Conservation (phyloP, 2,329 filamentous ascomycete species). For the Thermochaetoides dissita region DNA sequence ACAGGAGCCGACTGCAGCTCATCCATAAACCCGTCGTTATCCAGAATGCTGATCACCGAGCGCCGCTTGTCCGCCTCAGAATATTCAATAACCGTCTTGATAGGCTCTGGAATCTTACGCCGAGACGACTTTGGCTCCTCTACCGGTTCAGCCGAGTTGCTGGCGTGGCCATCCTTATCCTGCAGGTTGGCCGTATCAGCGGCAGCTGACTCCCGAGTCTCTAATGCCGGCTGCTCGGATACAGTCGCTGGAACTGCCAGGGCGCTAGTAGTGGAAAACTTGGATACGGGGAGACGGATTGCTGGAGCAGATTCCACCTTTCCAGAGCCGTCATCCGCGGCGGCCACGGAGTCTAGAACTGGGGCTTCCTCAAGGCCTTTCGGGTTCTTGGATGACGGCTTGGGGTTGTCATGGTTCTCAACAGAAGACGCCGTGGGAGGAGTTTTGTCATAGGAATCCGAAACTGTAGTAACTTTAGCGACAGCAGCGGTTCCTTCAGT, state of each 20-base stretch:
- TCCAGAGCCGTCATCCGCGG: too few relatives aligned
- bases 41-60: conserved; percentile 37
- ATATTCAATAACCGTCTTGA: conserved; percentile 34
- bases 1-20: conserved; percentile 72
- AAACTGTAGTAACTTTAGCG: conserved; percentile 11
- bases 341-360: too few relatives aligned
- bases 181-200: not conserved
- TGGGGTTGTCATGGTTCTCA: too few relatives aligned
- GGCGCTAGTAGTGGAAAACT: conserved; percentile 25
- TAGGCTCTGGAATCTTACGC: conserved; percentile 36
- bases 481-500: not conserved
- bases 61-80: conserved; percentile 20
- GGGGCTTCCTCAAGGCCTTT: too few relatives aligned
- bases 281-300: conserved; percentile 20
- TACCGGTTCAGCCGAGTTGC: conserved; percentile 12
- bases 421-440: too few relatives aligned
- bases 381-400: too few relatives aligned
- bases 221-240: conserved; percentile 7
- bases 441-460: conserved; percentile 17
- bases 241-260: conserved; percentile 8
- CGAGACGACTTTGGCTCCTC: conserved; percentile 21
- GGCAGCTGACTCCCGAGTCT: conserved; percentile 4
- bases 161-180: conserved; percentile 9
- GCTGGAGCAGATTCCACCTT: too few relatives aligned
- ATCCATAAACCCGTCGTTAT: conserved; percentile 75